Evolutionary conservation across 441 rosid species (phyloP).

Genomic region (Syzygium syzygioides): DNA sequence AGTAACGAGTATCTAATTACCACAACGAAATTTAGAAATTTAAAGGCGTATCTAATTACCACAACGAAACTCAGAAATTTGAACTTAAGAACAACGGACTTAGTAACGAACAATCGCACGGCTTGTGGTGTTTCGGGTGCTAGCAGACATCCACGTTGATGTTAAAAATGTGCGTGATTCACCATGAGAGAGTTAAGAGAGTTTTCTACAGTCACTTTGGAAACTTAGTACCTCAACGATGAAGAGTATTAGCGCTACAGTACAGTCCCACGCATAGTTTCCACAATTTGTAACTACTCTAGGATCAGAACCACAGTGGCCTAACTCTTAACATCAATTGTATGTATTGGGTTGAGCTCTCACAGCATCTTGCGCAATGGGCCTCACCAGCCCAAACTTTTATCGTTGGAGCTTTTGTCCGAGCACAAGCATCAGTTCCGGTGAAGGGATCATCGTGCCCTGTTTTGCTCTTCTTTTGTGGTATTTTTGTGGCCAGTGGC

Average conservation of each 20-base stretch:
- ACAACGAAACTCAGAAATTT: too few relatives aligned
- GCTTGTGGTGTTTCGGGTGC: not conserved
- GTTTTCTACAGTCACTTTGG: not conserved
- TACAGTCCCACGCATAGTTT: not conserved
- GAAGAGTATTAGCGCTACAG: too few relatives aligned
- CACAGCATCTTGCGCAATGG: not conserved
- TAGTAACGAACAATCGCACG: not conserved
- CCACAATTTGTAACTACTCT: not conserved
- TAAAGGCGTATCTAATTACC: too few relatives aligned
- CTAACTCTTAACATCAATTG: not conserved
- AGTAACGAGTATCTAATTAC: rapidly evolving
- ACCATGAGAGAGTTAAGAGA: not conserved
- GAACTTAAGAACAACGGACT: not conserved
- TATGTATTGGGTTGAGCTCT: not conserved
- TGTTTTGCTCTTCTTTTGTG: not conserved
- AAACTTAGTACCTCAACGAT: not conserved
- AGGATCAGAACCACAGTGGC: not conserved
- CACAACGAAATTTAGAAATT: too few relatives aligned
- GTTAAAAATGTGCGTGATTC: not conserved
- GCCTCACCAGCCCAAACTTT: not conserved
- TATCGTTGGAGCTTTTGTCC: not conserved
- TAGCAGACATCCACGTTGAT: not conserved
- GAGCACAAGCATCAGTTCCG: not conserved
- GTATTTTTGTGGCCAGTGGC: not conserved
- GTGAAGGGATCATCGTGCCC: not conserved